Percentiles rank a stretch among this genome's conserved stretches.
These are phyloP conservation scores for Tagetes erecta DNA, from an alignment of 129 eudicot species.

Conservation along the genomic window DNA sequence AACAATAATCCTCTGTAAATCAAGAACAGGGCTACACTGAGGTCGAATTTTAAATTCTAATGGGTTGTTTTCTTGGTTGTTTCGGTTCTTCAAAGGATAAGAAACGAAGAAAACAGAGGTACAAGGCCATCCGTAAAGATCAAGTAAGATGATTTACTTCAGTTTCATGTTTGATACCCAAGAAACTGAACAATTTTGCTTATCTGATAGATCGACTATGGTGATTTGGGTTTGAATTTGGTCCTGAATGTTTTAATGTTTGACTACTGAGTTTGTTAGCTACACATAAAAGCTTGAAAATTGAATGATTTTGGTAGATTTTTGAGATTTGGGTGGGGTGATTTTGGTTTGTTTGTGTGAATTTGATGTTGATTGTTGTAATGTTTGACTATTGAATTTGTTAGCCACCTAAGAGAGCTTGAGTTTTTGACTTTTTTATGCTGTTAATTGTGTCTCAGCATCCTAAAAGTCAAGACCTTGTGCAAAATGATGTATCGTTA, in stretches of 20 bases:
- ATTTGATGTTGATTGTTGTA: background rate
- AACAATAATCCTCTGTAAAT: constrained; percentile 23
- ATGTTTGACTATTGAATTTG: background rate
- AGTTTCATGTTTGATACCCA: constrained; percentile 8
- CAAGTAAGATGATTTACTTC: constrained; percentile 47
- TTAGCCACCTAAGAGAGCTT: background rate
- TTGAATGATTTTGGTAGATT: no score
- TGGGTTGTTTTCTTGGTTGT: constrained; percentile 99
- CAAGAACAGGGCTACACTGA: constrained; percentile 12
- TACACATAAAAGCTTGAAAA: background rate
- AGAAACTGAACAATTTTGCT: background rate
- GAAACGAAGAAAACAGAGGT: constrained; percentile 47
- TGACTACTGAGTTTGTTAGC: constrained; percentile 1
- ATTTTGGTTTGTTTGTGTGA: background rate
- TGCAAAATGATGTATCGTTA: constrained; percentile 31
- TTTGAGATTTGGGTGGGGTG: background rate
- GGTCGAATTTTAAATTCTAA: constrained; percentile 19
- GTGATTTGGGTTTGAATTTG: background rate
- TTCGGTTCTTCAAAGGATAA: constrained; percentile 70
- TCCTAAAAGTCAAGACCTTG: constrained; percentile 21
- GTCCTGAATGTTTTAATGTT: background rate
- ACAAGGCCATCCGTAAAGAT: constrained; percentile 45
- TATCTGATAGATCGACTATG: background rate
- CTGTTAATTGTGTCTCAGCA: constrained; percentile 41
- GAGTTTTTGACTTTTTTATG: background rate